Evolutionary conservation across 192 early-diverging fungal species (phyloP), one percentile per base, ranked within the genome.

Genomic region (Cladochytrium replicatum): DNA sequence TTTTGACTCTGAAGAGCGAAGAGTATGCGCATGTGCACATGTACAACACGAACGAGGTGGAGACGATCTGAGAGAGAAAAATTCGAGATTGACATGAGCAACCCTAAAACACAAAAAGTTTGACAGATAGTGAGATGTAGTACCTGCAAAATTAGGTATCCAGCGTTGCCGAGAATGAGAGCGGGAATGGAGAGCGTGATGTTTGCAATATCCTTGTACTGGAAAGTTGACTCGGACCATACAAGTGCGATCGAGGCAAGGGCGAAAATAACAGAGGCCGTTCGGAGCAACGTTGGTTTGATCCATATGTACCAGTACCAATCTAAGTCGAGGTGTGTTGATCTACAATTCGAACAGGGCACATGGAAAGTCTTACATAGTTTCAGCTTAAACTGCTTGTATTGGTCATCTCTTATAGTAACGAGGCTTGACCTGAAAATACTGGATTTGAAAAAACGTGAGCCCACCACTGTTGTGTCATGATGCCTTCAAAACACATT

Each of bases 211-310:
- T 39, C 31, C 21, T 49, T 2, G 25, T 82, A 49, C 47, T 90
- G 87, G 57, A 93, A 95, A 0, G 88, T 93, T 27, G 90, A 71
- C 64, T 97, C 94, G 2, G 90, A 93, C 94, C 94, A 97, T 24
- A 97, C 64, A 26, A 97, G 69, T 22, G 75, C 63, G 1, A 77
- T 46, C 22, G 89, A 88, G 25, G 84, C 54, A 17, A 74, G 11
- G 0, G 78, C 70, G 39, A 71, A 83, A 0, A 82, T 40, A 6
- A 86, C 61, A 4, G 84, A 61, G 21, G 86, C 48, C 0, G 52
- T 46, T 7, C 80, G 80, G 47, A 75, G 72, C 3, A 76, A 44
- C 11, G 77, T 41, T 4, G 89, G 87, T 8, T 81, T 73, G n/a
- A 90, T 38, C 41, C 62, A 71, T 29, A 91, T 55, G 58, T 84